phyloP scores from a whole-genome alignment of 768 basidiomycete genomes.

The Trametes cubensis region DNA sequence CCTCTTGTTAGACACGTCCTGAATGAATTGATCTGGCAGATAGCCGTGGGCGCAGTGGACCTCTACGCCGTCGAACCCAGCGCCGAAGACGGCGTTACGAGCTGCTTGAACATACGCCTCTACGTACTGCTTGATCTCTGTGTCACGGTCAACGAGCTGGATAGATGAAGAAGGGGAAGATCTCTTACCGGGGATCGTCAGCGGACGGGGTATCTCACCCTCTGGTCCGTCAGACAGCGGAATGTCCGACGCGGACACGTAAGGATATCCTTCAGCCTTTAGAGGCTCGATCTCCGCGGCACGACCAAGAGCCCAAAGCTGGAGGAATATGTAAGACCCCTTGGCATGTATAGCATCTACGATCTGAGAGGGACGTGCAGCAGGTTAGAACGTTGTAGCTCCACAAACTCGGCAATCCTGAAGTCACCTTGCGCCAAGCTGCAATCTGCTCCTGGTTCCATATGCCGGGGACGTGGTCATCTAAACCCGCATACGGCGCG shows the following conservation, averaged over 20 bases:
- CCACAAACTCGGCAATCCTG: too few relatives aligned
- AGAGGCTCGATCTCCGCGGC: slow-evolving; percentile 39
- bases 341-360: slow-evolving; percentile 57
- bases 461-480: slow-evolving; percentile 62
- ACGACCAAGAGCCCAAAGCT: slow-evolving; percentile 60
- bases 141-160: not conserved
- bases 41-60: slow-evolving; percentile 37
- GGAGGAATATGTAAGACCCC: slow-evolving; percentile 52
- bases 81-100: slow-evolving; percentile 34
- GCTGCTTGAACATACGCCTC: slow-evolving; percentile 30
- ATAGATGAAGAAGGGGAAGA: not conserved
- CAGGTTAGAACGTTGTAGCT: not conserved
- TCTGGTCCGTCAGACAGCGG: slow-evolving; percentile 16
- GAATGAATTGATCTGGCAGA: slow-evolving; percentile 46
- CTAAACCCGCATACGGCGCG: slow-evolving; percentile 41
- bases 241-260: slow-evolving; percentile 28
- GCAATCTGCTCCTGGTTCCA: slow-evolving; percentile 57
- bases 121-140: slow-evolving; percentile 40
- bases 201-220: slow-evolving; percentile 23
- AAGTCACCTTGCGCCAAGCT: slow-evolving; percentile 46
- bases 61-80: slow-evolving; percentile 36
- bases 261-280: slow-evolving; percentile 29
- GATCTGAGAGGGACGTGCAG: slow-evolving; percentile 39
- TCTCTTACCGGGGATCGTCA: slow-evolving; percentile 26
- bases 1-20: slow-evolving; percentile 43